Percentiles rank a stretch among this genome's conserved stretches.
These are phyloP conservation scores for Aeminium ludgeri DNA, from an alignment of 495 filamentous ascomycete genomes.

Conservation along the genomic window DNA sequence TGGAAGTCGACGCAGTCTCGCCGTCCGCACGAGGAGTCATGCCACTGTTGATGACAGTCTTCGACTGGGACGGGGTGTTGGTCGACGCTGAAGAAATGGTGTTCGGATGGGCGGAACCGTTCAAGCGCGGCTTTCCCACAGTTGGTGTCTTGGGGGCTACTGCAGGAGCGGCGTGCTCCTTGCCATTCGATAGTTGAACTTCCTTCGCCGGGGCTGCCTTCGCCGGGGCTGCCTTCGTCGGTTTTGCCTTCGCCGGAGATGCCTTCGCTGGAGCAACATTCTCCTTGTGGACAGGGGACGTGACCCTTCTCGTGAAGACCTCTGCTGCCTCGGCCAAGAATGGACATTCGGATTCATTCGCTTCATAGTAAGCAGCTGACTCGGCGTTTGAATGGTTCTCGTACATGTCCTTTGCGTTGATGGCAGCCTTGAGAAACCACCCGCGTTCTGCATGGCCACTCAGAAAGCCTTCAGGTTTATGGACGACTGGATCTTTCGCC, in stretches of 20 bases:
- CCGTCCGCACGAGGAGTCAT: background rate
- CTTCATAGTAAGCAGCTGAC: background rate
- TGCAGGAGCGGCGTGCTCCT: background rate
- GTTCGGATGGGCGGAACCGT: background rate
- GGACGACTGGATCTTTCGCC: background rate
- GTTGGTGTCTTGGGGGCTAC: background rate
- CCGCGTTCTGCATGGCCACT: background rate
- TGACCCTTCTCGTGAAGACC: background rate
- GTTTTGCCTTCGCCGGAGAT: too few relatives aligned
- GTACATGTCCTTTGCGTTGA: background rate
- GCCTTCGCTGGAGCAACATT: too few relatives aligned
- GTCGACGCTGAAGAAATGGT: background rate
- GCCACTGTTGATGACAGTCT: background rate
- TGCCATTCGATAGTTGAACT: background rate
- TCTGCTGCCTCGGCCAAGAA: background rate
- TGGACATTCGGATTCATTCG: background rate
- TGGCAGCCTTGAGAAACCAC: conserved; percentile 4
- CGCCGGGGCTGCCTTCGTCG: too few relatives aligned
- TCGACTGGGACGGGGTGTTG: background rate
- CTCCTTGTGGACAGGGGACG: background rate
- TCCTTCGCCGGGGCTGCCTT: too few relatives aligned
- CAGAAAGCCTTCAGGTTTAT: background rate
- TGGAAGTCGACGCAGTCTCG: background rate
- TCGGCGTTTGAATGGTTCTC: background rate
- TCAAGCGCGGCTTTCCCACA: background rate